Conservation (phyloP, 805 yeast species). For the Ogataea ramenticola region DNA sequence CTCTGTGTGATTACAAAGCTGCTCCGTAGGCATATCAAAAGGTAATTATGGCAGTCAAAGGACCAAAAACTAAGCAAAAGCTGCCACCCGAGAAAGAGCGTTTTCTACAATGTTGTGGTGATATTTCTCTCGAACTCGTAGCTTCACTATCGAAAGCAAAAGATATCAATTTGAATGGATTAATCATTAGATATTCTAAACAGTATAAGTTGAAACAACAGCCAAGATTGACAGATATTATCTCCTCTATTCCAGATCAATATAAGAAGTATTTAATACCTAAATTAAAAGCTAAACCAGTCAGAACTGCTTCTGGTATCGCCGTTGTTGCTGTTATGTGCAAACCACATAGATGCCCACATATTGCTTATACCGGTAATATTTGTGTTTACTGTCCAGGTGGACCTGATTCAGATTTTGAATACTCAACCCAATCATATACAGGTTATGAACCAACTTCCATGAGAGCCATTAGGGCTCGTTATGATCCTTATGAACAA, state of each 20-base stretch:
- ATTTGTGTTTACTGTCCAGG: conserved; percentile 99
- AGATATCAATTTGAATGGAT: conserved; percentile 84
- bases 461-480: conserved; percentile 97
- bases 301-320: conserved; percentile 95
- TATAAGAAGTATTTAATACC: conserved; percentile 87
- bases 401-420: conserved; percentile 97
- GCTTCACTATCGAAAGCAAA: conserved; percentile 64
- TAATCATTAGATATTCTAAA: conserved; percentile 78
- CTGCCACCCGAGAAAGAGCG: conserved; percentile 89
- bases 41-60: conserved; percentile 22
- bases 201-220: conserved; percentile 87
- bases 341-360: conserved; percentile 98
- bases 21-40: background rate
- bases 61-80: conserved; percentile 47
- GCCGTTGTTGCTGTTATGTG: conserved; percentile 99
- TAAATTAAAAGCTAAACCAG: conserved; percentile 96
- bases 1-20: too few species aligned
- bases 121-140: conserved; percentile 80
- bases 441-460: conserved; percentile 99
- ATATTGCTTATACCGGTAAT: conserved; percentile 97
- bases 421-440: conserved; percentile 94
- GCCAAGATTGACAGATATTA: conserved; percentile 92
- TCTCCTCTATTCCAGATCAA: conserved; percentile 92
- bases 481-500: conserved; percentile 97
- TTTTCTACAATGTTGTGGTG: conserved; percentile 87